Base-by-base conservation (phyloP, 2,329 filamentous ascomycete genomes). In the Penicillium sp. region DNA sequence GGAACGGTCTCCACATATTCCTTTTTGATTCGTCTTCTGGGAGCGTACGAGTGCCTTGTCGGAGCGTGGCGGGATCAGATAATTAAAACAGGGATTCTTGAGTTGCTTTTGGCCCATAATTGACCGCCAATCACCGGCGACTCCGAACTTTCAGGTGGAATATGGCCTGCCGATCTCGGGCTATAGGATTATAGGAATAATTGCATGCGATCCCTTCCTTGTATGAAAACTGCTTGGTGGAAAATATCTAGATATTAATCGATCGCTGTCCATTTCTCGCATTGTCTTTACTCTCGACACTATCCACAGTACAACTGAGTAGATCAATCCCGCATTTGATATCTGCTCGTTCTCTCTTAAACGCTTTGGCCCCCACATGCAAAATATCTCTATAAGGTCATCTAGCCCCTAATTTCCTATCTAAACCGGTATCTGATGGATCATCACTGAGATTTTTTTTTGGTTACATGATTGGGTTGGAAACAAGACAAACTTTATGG, bases 11-110 rank as follows among this genome's bases (percentile, higher is more conserved):
- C 53, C 53, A 43, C 43, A 50, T 29, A 35, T 21, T 33, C 13
- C 16, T 19, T 16, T 52, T 55, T 53, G 13, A 52, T 53, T 58
- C 42, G 50, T 25, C 29, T 26, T 7, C 11, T 14, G 19, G 9
- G 14, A 19, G 8, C 8, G 35, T 35, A 23, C 35, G 9, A 19
- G 25, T 52, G 19, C 42, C 51, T 51, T 27, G 46, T 23, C 48
- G 44, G 33, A 37, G 14, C n/a, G 19, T 31, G 35, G 49, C 49
- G 50, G 50, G 57, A 59, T 59, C 57, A 55, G 57, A 59, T 59
- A 58, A 58, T 58, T 46, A 44, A 29, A 54, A 25, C 23, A 42
- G n/a, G 8, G 37, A 21, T 42, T 33, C 29, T 44, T n/a, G 50
- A 26, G 46, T 51, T 44, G n/a, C 13, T 42, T 23, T 26, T 29